A percentile compares a stretch with the other conserved stretches of the same genome.
Conservation (phyloP, 83 land plant genomes). For the Diphasiastrum complanatum region DNA sequence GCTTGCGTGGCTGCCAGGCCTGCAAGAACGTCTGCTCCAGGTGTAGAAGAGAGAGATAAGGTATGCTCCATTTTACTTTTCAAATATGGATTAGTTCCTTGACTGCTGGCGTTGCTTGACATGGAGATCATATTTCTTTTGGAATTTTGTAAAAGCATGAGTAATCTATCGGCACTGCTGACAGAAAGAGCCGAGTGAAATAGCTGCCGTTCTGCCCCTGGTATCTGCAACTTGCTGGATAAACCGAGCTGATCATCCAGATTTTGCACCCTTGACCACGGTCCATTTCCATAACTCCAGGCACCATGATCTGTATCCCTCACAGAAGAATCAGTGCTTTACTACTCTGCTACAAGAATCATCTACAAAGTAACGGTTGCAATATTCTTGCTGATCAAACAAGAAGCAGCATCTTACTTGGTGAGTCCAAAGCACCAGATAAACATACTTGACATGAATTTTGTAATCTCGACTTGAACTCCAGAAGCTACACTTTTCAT, state of each 20-base stretch:
- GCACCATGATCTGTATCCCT: conserved; percentile 1
- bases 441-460: too few relatives aligned
- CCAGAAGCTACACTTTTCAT: too few relatives aligned
- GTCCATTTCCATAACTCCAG: conserved; percentile 8
- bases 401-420: too few relatives aligned
- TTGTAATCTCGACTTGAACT: too few relatives aligned
- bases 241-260: neutral
- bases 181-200: neutral
- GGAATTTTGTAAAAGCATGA: conserved; percentile 7
- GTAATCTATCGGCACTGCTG: conserved; percentile 7
- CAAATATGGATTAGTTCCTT: too few relatives aligned
- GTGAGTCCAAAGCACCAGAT: too few relatives aligned
- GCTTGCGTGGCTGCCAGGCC: neutral
- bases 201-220: conserved; percentile 5
- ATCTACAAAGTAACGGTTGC: conserved; percentile 5
- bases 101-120: neutral
- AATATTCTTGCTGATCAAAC: too few relatives aligned
- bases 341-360: neutral
- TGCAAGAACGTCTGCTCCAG: conserved; percentile 12
- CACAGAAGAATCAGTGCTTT: neutral
- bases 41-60: conserved; percentile 2
- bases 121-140: too few relatives aligned
- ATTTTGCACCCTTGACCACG: conserved; percentile 11
- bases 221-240: too few relatives aligned
- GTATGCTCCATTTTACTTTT: conserved; percentile 1